These are phyloP conservation scores for Sporormia fimetaria DNA, from an alignment of 495 filamentous ascomycete genomes.

Conservation along the genomic window DNA sequence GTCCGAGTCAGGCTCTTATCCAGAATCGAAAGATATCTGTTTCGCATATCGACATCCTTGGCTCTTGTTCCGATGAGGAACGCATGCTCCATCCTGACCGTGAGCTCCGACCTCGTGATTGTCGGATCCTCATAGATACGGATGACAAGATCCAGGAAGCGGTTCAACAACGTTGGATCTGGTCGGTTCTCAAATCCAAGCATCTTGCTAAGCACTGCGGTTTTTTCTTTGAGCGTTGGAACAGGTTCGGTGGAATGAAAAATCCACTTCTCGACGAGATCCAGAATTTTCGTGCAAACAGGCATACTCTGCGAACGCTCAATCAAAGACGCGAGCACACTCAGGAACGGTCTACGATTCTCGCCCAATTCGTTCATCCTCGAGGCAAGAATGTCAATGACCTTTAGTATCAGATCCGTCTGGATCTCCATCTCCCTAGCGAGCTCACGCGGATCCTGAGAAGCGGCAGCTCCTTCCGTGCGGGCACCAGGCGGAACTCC, in stretches of 20 bases:
- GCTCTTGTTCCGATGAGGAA: constrained; percentile 93
- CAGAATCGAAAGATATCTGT: constrained; percentile 89
- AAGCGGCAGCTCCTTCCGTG: constrained; percentile 34
- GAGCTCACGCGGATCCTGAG: constrained; percentile 56
- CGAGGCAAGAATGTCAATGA: constrained; percentile 78
- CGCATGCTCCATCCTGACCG: constrained; percentile 90
- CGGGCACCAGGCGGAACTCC: constrained; percentile 15
- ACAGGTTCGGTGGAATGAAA: constrained; percentile 87
- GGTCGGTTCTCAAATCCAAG: constrained; percentile 75
- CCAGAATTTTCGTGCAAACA: constrained; percentile 81
- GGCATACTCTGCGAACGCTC: constrained; percentile 79
- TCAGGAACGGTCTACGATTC: constrained; percentile 81
- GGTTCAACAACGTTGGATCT: constrained; percentile 72
- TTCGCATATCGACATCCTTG: constrained; percentile 92
- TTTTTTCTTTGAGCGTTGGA: constrained; percentile 96
- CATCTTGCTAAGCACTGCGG: constrained; percentile 95
- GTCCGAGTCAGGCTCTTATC: constrained; percentile 81
- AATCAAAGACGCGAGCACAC: constrained; percentile 83
- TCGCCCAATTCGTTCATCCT: constrained; percentile 93
- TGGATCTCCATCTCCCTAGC: constrained; percentile 81
- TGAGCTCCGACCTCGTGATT: constrained; percentile 88
- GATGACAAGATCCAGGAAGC: constrained; percentile 91
- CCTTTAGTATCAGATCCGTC: constrained; percentile 79
- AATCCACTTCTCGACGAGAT: constrained; percentile 92
- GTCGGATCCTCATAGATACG: constrained; percentile 94